A percentile compares a stretch with the other conserved stretches of the same genome.
These are phyloP conservation scores for Cercospora sesami DNA, from an alignment of 2,329 filamentous ascomycete genomes.

Conservation along the genomic window DNA sequence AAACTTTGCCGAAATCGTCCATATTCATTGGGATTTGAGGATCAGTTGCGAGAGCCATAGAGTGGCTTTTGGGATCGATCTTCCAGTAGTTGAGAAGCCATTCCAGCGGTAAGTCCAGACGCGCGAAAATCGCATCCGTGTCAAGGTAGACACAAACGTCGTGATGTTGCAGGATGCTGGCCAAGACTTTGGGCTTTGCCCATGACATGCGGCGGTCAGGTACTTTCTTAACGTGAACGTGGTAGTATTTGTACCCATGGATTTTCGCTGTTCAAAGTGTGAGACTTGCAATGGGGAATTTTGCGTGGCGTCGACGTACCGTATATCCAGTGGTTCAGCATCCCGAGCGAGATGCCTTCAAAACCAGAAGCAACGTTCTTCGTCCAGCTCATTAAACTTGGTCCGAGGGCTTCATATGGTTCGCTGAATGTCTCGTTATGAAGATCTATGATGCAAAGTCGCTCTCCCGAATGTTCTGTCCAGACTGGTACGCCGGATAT, in stretches of 20 bases:
- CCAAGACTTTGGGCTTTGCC: conserved; percentile 13
- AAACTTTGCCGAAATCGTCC: conserved; percentile 4
- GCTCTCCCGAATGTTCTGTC: conserved; percentile 3
- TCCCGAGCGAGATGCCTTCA: conserved; percentile 13
- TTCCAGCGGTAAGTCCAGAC: conserved; percentile 16
- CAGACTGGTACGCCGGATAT: conserved; percentile 2
- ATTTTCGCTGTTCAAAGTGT: neutral
- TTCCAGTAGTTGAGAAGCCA: conserved; percentile 19
- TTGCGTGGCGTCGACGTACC: neutral
- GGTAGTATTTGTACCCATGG: conserved; percentile 19
- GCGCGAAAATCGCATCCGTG: conserved; percentile 15
- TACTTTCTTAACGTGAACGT: conserved; percentile 9
- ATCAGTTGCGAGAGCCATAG: conserved; percentile 11
- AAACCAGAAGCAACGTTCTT: neutral
- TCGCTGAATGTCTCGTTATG: conserved; percentile 10
- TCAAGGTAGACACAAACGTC: conserved; percentile 16
- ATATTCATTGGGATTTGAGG: neutral
- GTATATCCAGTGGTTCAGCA: conserved; percentile 18
- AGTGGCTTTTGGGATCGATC: conserved; percentile 6
- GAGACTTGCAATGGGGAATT: neutral
- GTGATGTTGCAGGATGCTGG: conserved; percentile 10
- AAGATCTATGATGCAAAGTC: conserved; percentile 14
- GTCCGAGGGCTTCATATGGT: neutral
- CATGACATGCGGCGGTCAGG: conserved; percentile 14
- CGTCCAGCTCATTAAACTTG: conserved; percentile 10